Evolutionary conservation across 2,329 filamentous ascomycete species (phyloP).

Genomic region (Fusarium avenaceum): DNA sequence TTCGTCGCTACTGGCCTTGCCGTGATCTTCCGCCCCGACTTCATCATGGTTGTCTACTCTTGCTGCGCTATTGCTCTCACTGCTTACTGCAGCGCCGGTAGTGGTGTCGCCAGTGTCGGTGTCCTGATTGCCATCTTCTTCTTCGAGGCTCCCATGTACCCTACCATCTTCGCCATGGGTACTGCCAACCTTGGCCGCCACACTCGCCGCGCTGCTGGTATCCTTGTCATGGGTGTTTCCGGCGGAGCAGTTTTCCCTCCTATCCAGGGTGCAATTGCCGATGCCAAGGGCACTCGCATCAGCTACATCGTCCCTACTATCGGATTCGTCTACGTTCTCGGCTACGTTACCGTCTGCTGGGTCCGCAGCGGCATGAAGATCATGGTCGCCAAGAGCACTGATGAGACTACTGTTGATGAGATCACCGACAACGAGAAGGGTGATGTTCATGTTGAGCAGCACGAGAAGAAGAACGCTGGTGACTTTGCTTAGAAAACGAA

Average conservation of each 20-base stretch:
- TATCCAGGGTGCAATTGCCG: conserved; percentile 40
- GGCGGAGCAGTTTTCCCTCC: conserved; percentile 69
- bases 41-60: conserved; percentile 76
- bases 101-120: conserved; percentile 62
- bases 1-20: conserved; percentile 77
- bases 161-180: conserved; percentile 82
- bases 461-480: conserved; percentile 39
- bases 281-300: conserved; percentile 43
- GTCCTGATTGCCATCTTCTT: conserved; percentile 80
- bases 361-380: conserved; percentile 38
- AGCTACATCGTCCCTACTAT: conserved; percentile 45
- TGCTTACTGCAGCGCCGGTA: conserved; percentile 60
- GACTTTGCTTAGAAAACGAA: conserved; percentile 26
- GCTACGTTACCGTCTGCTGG: conserved; percentile 39
- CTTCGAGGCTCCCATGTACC: conserved; percentile 85
- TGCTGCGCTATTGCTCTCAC: conserved; percentile 72
- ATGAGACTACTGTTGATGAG: conserved; percentile 1
- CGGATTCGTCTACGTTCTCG: conserved; percentile 46
- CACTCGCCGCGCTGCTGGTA: conserved; percentile 82
- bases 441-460: conserved; percentile 33
- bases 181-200: conserved; percentile 81
- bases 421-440: conserved; percentile 25
- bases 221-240: conserved; percentile 75
- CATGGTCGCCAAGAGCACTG: conserved; percentile 22
- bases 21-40: conserved; percentile 72